phyloP scores from a whole-genome alignment of 495 filamentous ascomycete species.

The Xylaria palmicola region DNA sequence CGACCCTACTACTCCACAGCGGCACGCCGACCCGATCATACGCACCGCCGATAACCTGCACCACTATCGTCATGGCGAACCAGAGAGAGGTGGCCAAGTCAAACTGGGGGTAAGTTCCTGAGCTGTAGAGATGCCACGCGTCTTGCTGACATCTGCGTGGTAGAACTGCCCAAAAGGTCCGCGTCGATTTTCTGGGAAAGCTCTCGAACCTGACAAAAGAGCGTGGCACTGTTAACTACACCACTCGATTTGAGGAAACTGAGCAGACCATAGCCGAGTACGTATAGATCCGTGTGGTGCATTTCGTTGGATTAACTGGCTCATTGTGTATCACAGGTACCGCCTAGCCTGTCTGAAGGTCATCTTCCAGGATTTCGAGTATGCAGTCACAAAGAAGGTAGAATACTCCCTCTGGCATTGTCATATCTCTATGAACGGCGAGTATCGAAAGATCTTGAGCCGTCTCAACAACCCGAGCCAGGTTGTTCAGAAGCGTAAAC shows the following conservation, averaged over 20 bases:
- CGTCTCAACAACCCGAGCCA: conserved; percentile 50
- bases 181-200: conserved; percentile 26
- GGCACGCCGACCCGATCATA: conserved; percentile 8
- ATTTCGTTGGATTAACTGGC: conserved; percentile 14
- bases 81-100: conserved; percentile 26
- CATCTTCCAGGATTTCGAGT: conserved; percentile 72
- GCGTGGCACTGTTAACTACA: conserved; percentile 22
- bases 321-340: conserved; percentile 52
- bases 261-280: conserved; percentile 34
- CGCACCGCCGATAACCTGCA: background rate
- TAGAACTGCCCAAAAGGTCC: conserved; percentile 33
- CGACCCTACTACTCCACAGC: conserved; percentile 8
- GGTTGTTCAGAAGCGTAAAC: conserved; percentile 73
- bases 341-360: conserved; percentile 67
- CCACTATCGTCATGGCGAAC: conserved; percentile 22
- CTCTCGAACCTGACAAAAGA: conserved; percentile 27
- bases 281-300: background rate
- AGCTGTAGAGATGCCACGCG: background rate
- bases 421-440: conserved; percentile 72
- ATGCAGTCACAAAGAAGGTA: conserved; percentile 59
- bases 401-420: conserved; percentile 76
- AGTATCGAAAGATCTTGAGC: conserved; percentile 64
- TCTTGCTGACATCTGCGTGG: conserved; percentile 11
- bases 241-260: conserved; percentile 30
- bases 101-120: conserved; percentile 29